phyloP scores from a whole-genome alignment of 164 flowering plant species.

The Magnolia officinalis region DNA sequence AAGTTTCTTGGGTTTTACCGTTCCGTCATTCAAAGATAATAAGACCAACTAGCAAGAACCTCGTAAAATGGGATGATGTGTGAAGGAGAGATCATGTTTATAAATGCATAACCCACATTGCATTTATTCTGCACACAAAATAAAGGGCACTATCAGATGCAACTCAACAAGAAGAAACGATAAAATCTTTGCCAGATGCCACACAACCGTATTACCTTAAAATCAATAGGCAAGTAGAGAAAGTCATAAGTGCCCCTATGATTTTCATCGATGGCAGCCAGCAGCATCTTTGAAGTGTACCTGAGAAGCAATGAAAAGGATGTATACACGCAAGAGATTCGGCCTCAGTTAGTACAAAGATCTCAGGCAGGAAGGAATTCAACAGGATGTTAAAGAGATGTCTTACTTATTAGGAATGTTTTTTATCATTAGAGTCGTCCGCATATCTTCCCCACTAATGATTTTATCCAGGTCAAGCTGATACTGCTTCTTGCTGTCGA shows the following conservation, averaged over 20 bases:
- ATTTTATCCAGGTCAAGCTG: constrained; percentile 93
- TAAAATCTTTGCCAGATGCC: background rate
- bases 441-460: constrained; percentile 66
- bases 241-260: constrained; percentile 85
- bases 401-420: constrained; percentile 96
- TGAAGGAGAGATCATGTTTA: constrained; percentile 85
- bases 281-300: constrained; percentile 89
- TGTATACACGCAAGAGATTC: background rate
- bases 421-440: constrained; percentile 93
- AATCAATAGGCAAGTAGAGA: constrained; percentile 91
- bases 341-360: background rate
- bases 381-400: background rate
- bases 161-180: background rate
- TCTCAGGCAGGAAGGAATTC: background rate
- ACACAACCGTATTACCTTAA: constrained; percentile 52
- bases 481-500: constrained; percentile 75
- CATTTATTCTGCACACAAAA: constrained; percentile 78
- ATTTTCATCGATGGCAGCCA: constrained; percentile 81
- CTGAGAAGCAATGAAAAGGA: constrained; percentile 19
- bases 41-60: constrained; percentile 31
- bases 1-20: background rate
- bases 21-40: background rate
- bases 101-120: constrained; percentile 97
- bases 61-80: constrained; percentile 76
- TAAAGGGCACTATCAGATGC: constrained; percentile 14